Percentiles rank a stretch among this genome's conserved stretches.
phyloP scores from a whole-genome alignment of 345 rosid genomes.

The Pugionium dolabratum region DNA sequence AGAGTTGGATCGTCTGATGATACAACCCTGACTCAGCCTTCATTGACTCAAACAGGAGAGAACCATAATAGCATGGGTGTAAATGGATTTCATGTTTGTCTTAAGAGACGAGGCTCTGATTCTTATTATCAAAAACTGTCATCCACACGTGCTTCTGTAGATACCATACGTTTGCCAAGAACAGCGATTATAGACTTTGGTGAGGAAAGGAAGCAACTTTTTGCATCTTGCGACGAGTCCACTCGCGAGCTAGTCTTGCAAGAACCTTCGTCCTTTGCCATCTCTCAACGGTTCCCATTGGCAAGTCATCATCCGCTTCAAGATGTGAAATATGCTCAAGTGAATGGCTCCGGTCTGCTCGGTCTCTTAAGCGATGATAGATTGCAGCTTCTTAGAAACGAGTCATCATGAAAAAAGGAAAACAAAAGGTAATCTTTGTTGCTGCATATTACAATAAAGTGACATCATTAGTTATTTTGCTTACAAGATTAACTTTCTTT shows the following conservation, averaged over 20 bases:
- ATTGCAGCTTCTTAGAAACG: constrained; percentile 58
- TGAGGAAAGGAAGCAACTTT: constrained; percentile 47
- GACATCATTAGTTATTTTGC: neutral
- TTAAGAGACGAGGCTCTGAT: constrained; percentile 50
- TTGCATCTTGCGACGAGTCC: constrained; percentile 67
- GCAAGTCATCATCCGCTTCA: constrained; percentile 51
- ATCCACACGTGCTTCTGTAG: constrained; percentile 51
- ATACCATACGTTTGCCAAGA: constrained; percentile 65
- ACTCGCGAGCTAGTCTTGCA: constrained; percentile 57
- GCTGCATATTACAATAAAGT: neutral
- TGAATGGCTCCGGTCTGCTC: constrained; percentile 46
- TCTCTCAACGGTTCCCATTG: constrained; percentile 49
- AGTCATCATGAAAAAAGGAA: constrained; percentile 32
- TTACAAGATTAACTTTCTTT: neutral
- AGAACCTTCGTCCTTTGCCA: constrained; percentile 56
- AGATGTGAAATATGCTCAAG: constrained; percentile 54
- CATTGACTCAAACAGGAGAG: constrained; percentile 45
- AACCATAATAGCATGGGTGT: constrained; percentile 42
- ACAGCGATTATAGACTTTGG: constrained; percentile 55
- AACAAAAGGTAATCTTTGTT: constrained; percentile 6
- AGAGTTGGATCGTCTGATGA: constrained; percentile 50
- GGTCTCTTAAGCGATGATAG: constrained; percentile 62
- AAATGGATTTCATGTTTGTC: constrained; percentile 58
- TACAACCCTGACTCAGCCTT: constrained; percentile 48
- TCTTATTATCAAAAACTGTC: constrained; percentile 50